Base-by-base conservation (phyloP, 2,329 filamentous ascomycete genomes). In the Metarhizium robertsii region DNA sequence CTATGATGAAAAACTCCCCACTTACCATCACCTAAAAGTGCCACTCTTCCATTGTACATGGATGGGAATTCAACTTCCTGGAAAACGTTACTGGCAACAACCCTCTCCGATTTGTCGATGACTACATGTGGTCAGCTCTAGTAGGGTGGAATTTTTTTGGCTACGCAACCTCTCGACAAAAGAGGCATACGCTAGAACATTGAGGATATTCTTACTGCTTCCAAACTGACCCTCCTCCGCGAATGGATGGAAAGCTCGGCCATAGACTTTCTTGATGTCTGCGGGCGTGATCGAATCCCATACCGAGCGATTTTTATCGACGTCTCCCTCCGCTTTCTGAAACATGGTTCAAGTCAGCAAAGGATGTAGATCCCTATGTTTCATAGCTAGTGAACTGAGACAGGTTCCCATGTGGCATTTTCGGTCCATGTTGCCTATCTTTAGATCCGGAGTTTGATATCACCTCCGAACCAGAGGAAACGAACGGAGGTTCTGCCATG, bases 11-110 rank as follows among this genome's bases (percentile, higher is more conserved):
- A 16, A 13, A 5, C 8, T 43, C n/a, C 5, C 42, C 25, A 4
- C 46, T 57, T 55, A 61, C 60, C 59, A 42, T 61, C 60, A 40
- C 60, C 60, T 11, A 61, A 47, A 10, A 61, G 58, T 16, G 57
- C 59, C 14, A 61, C 57, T 50, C 58, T 54, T n/a, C 58, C 60
- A 34, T 56, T 42, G 43, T 30, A 54, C 60, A 61, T 61, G 34
- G 53, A 52, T 5, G 60, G 58, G 43, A 61, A 61, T 25, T 61
- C 59, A 5, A 55, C 53, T 50, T 61, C 60, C 45, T 60, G 53
- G 54, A 60, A 61, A 4, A 61, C 59, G 40, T 61, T 61, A 54
- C 55, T 58, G 6, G 57, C 60, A 32, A 61, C 53, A 11, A 60
- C 55, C 3, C 60, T 55, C 53, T 61, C 58, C 34, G 57, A 58